Percentiles rank a stretch among this genome's conserved stretches.
These are phyloP conservation scores for Starmerella potacharoeniae DNA, from an alignment of 805 yeast species.

Conservation along the genomic window DNA sequence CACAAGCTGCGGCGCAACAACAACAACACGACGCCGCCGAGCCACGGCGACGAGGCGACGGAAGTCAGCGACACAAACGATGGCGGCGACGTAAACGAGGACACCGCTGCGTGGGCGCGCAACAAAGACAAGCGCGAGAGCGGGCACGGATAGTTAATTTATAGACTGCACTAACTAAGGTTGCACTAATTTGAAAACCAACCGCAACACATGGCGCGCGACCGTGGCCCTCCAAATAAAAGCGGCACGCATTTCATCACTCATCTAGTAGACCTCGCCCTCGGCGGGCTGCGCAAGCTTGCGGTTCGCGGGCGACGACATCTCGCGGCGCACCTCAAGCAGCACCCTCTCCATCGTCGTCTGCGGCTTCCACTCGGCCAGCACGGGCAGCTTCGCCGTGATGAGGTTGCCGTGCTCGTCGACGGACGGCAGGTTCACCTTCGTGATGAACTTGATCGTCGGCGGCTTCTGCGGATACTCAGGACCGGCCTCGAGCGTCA, in stretches of 20 bases:
- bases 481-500: conserved; percentile 70
- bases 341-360: conserved; percentile 89
- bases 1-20: conserved; percentile 4
- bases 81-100: background rate
- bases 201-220: too few species aligned
- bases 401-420: conserved; percentile 47
- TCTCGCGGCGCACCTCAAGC: conserved; percentile 68
- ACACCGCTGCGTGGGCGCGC: background rate
- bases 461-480: conserved; percentile 89
- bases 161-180: background rate
- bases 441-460: conserved; percentile 61
- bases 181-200: background rate
- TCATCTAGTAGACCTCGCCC: conserved; percentile 48
- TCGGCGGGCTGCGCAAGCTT: conserved; percentile 86
- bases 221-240: too few species aligned
- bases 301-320: conserved; percentile 76
- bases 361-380: conserved; percentile 78
- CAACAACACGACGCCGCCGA: background rate
- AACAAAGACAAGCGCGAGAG: background rate
- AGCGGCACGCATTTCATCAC: too few species aligned
- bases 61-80: background rate
- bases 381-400: conserved; percentile 46
- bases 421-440: conserved; percentile 88
- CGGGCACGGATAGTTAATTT: background rate
- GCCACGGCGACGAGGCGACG: background rate